Evolutionary conservation across 1,139 yeast genomes (phyloP).

Genomic region (Geotrichum bryndzae): DNA sequence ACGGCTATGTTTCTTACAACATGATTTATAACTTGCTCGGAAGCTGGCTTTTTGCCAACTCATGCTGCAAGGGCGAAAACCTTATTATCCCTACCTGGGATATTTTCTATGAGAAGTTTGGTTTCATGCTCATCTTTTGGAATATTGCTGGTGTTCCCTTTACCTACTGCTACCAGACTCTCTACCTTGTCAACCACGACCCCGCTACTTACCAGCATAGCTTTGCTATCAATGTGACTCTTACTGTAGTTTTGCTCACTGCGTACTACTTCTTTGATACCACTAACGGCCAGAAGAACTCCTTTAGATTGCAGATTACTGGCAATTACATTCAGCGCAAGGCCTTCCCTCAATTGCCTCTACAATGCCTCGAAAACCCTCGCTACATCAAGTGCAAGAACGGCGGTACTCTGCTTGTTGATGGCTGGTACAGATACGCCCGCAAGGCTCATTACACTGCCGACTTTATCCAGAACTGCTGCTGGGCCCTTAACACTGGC

Average conservation of each 20-base stretch:
- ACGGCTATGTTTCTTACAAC: conserved; percentile 76
- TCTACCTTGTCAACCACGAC: conserved; percentile 72
- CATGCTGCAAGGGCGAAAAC: conserved; percentile 97
- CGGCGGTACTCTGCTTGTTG: conserved; percentile 78
- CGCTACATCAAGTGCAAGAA: conserved; percentile 74
- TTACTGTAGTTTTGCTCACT: conserved; percentile 51
- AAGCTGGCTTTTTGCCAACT: conserved; percentile 92
- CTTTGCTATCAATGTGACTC: conserved; percentile 47
- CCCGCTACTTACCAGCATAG: conserved; percentile 80
- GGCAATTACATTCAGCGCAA: conserved; percentile 73
- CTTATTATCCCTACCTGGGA: conserved; percentile 98
- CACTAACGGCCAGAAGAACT: conserved; percentile 89
- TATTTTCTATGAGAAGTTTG: conserved; percentile 98
- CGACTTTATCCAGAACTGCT: conserved; percentile 77
- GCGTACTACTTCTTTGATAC: conserved; percentile 95
- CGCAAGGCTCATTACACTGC: conserved; percentile 95
- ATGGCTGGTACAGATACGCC: conserved; percentile 84
- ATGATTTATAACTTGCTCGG: conserved; percentile 69
- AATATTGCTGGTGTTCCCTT: conserved; percentile 98
- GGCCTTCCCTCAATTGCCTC: conserved; percentile 89
- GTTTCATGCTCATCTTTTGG: conserved; percentile 97
- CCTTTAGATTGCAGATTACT: conserved; percentile 80
- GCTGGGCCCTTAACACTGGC: conserved; percentile 94
- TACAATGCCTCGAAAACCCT: conserved; percentile 75
- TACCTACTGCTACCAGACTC: conserved; percentile 91